Evolutionary conservation across 2,329 filamentous ascomycete genomes (phyloP).

Genomic region (Xylaria polymorpha): DNA sequence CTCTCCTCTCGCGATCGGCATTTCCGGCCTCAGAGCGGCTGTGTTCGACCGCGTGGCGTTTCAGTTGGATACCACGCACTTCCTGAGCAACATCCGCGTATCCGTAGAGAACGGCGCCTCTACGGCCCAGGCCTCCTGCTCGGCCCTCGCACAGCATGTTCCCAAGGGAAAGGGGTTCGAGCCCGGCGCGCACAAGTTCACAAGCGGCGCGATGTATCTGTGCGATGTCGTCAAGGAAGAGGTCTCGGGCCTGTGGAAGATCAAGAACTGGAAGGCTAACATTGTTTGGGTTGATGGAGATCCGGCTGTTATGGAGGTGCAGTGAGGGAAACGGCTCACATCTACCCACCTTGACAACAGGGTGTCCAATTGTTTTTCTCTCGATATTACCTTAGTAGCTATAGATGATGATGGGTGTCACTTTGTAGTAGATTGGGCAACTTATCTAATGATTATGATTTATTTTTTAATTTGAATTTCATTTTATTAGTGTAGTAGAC

Average conservation of each 20-base stretch:
- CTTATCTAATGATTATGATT: too few relatives aligned
- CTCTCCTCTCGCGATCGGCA: background rate
- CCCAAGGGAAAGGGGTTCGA: slow-evolving; percentile 12
- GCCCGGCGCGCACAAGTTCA: background rate
- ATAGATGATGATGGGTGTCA: too few relatives aligned
- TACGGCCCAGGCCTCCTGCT: slow-evolving; percentile 16
- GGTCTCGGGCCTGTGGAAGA: slow-evolving; percentile 18
- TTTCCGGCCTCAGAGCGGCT: slow-evolving; percentile 2
- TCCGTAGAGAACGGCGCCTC: background rate
- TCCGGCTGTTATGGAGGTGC: slow-evolving; percentile 8
- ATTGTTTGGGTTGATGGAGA: slow-evolving; percentile 19
- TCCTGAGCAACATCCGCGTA: slow-evolving; percentile 21
- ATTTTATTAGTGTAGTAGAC: too few relatives aligned
- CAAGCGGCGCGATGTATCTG: slow-evolving; percentile 6
- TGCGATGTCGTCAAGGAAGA: slow-evolving; percentile 22
- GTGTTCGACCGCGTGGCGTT: slow-evolving; percentile 14
- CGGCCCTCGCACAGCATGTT: slow-evolving; percentile 15
- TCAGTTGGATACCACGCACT: slow-evolving; percentile 9
- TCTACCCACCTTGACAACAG: too few relatives aligned
- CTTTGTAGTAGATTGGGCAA: too few relatives aligned
- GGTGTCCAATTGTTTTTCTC: too few relatives aligned
- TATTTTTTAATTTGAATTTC: too few relatives aligned
- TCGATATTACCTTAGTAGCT: too few relatives aligned
- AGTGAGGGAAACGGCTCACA: background rate
- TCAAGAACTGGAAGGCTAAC: slow-evolving; percentile 18